Base-by-base conservation (phyloP, 306 rosid species). In the Ziziphus jujuba region DNA sequence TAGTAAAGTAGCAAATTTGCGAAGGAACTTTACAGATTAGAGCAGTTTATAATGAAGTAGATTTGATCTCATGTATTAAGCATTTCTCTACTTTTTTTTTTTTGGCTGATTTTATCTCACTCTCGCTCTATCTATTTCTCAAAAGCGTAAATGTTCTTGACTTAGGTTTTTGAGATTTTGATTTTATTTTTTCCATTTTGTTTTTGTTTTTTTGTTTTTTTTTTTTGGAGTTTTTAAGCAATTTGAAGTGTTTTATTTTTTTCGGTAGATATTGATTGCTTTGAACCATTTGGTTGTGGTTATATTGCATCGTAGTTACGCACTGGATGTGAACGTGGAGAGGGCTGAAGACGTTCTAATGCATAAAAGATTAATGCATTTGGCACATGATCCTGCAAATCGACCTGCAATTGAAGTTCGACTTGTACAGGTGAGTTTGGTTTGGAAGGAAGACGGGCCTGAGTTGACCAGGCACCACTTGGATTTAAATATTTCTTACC, bases 391-490 rank as follows among this genome's bases (percentile, higher is more conserved):
- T 87, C 97, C 97, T 45, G 85, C 85, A 71, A 83, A 82, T 68
- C 81, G 91, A 73, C 99, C 96, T 63, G 95, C 97, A 15, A 88
- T 95, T 61, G 99, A 91, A 85, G 89, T 95, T 76, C 96, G 96
- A 52, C 90, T 95, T 17, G 99, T 95, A 12, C 99, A 95, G 97
- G 99, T 95, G 53, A 65, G 76, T 15, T 28, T 71, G 21, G 68
- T 50, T 36, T 59, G 3, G 9, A 70, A 20, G 3, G 9, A 70
- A 20, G 21, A 5, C 52, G 17, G 10, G 12, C 33, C 4, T 28
- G 33, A 28, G 33, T 28, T 25, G 24, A 10, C 43, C 5, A 16
- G 12, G n/a, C 11, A 59, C n/a, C 13, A 55, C 5, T 6, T 28
- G 21, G 63, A 33, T 15, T 9, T 21, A 21, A 63, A 56, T 25